These are phyloP conservation scores for Oryza rufipogon DNA, from an alignment of 176 grass and related monocot species.

Conservation along the genomic window DNA sequence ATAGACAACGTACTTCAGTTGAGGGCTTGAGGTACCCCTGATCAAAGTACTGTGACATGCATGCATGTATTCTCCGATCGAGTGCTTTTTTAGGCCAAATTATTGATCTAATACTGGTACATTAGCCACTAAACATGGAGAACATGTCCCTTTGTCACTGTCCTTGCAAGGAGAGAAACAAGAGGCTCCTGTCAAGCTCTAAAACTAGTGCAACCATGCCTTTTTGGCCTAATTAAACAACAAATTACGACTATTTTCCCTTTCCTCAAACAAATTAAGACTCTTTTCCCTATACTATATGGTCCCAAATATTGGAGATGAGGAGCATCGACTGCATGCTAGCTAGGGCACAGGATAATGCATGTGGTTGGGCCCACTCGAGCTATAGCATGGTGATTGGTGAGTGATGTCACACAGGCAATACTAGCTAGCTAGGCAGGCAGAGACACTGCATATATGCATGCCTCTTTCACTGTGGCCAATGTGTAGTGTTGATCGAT, in stretches of 20 bases:
- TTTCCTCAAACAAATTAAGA: constrained; percentile 5
- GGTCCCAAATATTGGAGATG: background rate
- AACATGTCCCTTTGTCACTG: background rate
- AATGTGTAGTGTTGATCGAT: constrained; percentile 35
- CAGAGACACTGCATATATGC: background rate
- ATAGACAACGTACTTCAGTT: background rate
- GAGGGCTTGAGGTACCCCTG: background rate
- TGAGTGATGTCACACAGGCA: constrained; percentile 33
- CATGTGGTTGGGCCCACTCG: background rate
- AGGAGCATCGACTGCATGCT: background rate
- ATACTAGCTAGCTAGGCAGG: background rate
- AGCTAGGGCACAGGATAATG: background rate
- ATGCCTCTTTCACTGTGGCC: background rate
- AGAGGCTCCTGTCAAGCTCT: background rate
- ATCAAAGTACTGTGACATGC: background rate
- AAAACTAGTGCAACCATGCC: background rate
- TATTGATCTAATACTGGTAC: too few relatives aligned
- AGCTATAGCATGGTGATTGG: background rate
- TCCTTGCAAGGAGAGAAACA: constrained; percentile 19
- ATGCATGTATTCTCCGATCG: too few relatives aligned
- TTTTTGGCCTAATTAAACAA: background rate
- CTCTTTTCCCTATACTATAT: background rate
- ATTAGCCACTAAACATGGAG: constrained; percentile 30
- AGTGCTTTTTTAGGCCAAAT: constrained; percentile 11
- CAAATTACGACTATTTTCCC: background rate